Evolutionary conservation across 2,329 filamentous ascomycete genomes (phyloP).

Genomic region (Pseudocercospora fuligena): DNA sequence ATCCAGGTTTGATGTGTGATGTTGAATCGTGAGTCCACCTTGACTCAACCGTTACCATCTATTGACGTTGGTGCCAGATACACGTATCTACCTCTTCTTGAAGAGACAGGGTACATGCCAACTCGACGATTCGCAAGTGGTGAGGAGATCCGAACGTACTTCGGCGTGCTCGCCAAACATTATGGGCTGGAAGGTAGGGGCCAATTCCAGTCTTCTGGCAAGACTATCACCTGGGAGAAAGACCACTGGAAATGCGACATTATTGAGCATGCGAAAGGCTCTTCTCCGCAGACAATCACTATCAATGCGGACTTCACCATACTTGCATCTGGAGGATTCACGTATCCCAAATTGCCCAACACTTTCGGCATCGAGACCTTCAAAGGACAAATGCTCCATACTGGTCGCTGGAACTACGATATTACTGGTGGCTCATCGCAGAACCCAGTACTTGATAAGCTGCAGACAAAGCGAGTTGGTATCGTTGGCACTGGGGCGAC

Average conservation of each 20-base stretch:
- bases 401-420: constrained; percentile 50
- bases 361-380: constrained; percentile 47
- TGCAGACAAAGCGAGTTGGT: constrained; percentile 47
- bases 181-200: constrained; percentile 50
- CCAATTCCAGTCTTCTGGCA: constrained; percentile 54
- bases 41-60: too few relatives aligned
- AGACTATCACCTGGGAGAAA: constrained; percentile 49
- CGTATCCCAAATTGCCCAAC: constrained; percentile 51
- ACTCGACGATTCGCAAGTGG: constrained; percentile 53
- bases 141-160: constrained; percentile 53
- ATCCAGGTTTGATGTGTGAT: constrained; percentile 58
- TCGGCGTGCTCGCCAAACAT: constrained; percentile 49
- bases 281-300: constrained; percentile 25
- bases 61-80: constrained; percentile 43
- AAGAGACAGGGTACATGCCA: constrained; percentile 64
- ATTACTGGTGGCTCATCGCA: constrained; percentile 45
- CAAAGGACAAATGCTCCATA: constrained; percentile 49
- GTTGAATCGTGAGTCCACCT: constrained; percentile 47
- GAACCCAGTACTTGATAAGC: constrained; percentile 38
- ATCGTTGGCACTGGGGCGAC: constrained; percentile 50
- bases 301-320: constrained; percentile 48
- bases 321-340: constrained; percentile 48
- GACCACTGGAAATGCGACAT: constrained; percentile 41
- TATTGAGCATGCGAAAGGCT: constrained; percentile 37
- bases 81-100: constrained; percentile 63